Evolutionary conservation across 768 basidiomycete genomes (phyloP).

Genomic region (Phlebiopsis flavidoalba): DNA sequence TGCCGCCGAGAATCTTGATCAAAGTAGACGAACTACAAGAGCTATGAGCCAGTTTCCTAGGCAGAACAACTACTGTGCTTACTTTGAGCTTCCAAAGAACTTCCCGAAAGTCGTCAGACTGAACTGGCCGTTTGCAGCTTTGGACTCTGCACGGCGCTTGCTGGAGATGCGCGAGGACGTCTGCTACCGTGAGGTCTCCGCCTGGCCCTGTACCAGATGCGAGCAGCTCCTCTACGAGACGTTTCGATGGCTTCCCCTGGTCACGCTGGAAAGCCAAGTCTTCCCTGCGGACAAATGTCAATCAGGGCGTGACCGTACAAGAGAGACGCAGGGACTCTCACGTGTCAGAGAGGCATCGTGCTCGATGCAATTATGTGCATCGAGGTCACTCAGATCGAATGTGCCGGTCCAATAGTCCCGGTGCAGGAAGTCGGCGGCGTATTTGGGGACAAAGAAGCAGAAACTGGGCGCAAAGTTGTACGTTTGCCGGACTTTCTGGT

Average conservation of each 20-base stretch:
- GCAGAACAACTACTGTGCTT: slow-evolving; percentile 19
- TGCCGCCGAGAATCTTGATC: slow-evolving; percentile 62
- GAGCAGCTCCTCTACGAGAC: slow-evolving; percentile 51
- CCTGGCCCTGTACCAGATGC: slow-evolving; percentile 51
- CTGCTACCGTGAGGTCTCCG: slow-evolving; percentile 44
- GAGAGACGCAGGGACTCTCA: slow-evolving; percentile 27
- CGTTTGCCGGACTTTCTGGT: slow-evolving; percentile 39
- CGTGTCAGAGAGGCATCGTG: slow-evolving; percentile 62
- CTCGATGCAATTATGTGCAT: slow-evolving; percentile 72
- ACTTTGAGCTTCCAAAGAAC: slow-evolving; percentile 67
- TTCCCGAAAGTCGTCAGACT: slow-evolving; percentile 46
- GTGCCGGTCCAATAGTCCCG: slow-evolving; percentile 51
- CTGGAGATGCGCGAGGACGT: slow-evolving; percentile 54
- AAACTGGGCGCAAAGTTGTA: slow-evolving; percentile 72
- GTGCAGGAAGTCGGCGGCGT: slow-evolving; percentile 50
- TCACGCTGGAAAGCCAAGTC: slow-evolving; percentile 43
- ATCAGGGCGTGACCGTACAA: background rate
- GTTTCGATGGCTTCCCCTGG: slow-evolving; percentile 46
- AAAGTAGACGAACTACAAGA: slow-evolving; percentile 52
- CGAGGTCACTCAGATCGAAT: slow-evolving; percentile 63
- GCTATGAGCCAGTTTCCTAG: background rate
- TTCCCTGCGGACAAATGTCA: slow-evolving; percentile 37
- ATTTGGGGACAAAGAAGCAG: slow-evolving; percentile 60
- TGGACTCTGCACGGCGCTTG: slow-evolving; percentile 57
- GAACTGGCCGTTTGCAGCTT: slow-evolving; percentile 50